Evolutionary conservation across 2,329 filamentous ascomycete species (phyloP).

Genomic region (Ceratocystis smalleyi): DNA sequence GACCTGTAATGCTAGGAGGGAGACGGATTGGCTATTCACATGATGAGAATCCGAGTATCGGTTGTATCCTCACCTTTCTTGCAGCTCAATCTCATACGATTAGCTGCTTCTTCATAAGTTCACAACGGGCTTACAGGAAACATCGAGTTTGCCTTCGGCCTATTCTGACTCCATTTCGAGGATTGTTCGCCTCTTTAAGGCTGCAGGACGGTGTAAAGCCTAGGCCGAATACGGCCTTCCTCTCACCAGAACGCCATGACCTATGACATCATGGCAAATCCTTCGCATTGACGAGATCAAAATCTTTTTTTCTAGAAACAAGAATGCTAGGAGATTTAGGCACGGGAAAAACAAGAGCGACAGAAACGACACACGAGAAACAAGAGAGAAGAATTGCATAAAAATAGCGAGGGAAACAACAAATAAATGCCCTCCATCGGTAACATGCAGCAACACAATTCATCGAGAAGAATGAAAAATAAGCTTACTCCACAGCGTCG

Average conservation of each 20-base stretch:
- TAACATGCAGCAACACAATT: background rate
- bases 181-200: background rate
- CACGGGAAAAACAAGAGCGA: background rate
- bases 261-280: slow-evolving; percentile 2
- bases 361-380: background rate
- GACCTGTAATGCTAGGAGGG: background rate
- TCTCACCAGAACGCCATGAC: background rate
- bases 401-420: background rate
- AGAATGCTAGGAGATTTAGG: background rate
- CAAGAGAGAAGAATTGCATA: background rate
- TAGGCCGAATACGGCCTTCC: background rate
- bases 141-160: background rate
- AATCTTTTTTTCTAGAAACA: background rate
- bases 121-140: background rate
- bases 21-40: background rate
- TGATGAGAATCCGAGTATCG: background rate
- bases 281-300: background rate
- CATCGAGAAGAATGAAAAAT: background rate
- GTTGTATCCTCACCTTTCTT: background rate
- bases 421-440: no score
- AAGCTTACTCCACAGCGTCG: background rate
- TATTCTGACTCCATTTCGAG: background rate
- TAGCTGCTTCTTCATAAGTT: no score
- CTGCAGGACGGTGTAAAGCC: background rate
- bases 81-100: background rate